These are phyloP conservation scores for Stenocarpella maydis DNA, from an alignment of 2,329 filamentous ascomycete species.

Conservation along the genomic window DNA sequence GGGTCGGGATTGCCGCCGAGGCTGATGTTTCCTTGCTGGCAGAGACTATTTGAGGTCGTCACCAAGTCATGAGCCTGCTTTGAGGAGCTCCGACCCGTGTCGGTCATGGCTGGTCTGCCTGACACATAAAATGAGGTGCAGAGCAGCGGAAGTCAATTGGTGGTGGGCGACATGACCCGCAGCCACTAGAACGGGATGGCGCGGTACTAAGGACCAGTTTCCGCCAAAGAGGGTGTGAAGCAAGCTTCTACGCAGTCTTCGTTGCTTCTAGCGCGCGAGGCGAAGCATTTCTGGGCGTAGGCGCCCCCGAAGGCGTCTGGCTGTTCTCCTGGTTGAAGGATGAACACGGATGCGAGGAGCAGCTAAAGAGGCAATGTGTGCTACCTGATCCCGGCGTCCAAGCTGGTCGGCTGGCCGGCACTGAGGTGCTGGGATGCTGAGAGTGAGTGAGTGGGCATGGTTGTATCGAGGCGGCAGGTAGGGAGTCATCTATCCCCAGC, in stretches of 20 bases:
- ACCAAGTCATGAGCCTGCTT: constrained; percentile 10
- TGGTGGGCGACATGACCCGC: constrained; percentile 14
- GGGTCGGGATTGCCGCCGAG: background rate
- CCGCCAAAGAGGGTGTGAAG: constrained; percentile 33
- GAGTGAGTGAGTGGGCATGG: background rate
- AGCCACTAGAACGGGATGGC: constrained; percentile 33
- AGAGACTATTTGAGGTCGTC: background rate
- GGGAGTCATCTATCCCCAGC: background rate
- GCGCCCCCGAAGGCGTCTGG: background rate
- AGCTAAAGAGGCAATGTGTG: background rate
- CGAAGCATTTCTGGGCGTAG: constrained; percentile 12
- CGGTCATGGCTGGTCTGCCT: background rate
- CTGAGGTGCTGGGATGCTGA: background rate
- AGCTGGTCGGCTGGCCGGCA: constrained; percentile 8
- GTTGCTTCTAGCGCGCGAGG: constrained; percentile 35
- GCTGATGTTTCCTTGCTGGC: background rate
- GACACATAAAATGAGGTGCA: background rate
- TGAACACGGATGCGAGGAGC: background rate
- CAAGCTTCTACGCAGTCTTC: constrained; percentile 34
- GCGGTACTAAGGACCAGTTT: constrained; percentile 16
- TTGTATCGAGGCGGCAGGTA: background rate
- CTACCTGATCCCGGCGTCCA: background rate
- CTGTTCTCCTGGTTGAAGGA: background rate
- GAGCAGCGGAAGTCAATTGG: constrained; percentile 17
- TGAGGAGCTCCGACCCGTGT: background rate